Evolutionary conservation across 441 rosid genomes (phyloP).

Genomic region (Breynia disticha): DNA sequence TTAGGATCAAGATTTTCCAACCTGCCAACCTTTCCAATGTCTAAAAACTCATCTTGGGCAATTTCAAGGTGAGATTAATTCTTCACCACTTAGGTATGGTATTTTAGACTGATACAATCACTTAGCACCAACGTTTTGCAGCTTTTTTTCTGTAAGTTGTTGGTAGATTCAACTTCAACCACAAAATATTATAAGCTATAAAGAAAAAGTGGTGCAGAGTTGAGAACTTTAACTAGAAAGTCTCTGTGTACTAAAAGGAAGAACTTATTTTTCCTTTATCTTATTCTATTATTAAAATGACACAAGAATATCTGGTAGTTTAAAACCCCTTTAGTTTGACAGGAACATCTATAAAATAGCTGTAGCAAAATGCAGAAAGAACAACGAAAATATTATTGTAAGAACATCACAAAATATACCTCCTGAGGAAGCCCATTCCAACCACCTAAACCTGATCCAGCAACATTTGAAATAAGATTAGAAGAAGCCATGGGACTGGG

Average conservation of each 20-base stretch:
- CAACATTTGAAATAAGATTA: slow-evolving; percentile 56
- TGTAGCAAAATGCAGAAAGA: neutral
- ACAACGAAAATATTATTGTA: neutral
- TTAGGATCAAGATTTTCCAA: neutral
- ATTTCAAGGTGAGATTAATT: neutral
- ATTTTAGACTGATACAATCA: neutral
- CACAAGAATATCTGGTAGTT: too few relatives aligned
- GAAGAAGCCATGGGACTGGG: slow-evolving; percentile 99
- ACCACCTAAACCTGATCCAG: slow-evolving; percentile 51
- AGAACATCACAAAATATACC: slow-evolving; percentile 26
- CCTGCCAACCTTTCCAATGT: neutral
- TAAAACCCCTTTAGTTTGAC: neutral
- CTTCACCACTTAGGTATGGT: neutral
- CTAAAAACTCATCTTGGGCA: neutral
- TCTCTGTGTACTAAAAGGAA: too few relatives aligned
- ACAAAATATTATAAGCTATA: too few relatives aligned
- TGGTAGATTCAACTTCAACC: too few relatives aligned
- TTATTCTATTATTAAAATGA: too few relatives aligned
- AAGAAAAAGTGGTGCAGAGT: too few relatives aligned
- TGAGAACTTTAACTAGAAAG: too few relatives aligned
- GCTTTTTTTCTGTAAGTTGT: neutral
- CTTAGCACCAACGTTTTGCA: too few relatives aligned
- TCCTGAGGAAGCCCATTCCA: slow-evolving; percentile 79
- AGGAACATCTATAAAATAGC: neutral
- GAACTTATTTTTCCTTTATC: too few relatives aligned